Conservation (phyloP, 139 green algal genomes). For the Chlamydomonas applanata region DNA sequence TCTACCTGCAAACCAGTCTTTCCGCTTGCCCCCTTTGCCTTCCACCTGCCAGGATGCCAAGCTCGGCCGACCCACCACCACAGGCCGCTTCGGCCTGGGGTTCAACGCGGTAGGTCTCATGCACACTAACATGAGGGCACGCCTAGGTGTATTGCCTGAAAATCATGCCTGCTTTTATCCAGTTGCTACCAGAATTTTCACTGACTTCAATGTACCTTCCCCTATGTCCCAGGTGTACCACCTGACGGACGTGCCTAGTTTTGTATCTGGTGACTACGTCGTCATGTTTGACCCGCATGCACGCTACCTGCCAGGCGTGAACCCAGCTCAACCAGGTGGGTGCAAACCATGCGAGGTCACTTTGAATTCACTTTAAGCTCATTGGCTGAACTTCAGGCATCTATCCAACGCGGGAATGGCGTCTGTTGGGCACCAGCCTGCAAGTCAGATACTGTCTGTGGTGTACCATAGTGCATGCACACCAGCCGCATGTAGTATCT, state of each 20-base stretch:
- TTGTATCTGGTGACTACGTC: conserved; percentile 70
- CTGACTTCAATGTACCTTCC: background rate
- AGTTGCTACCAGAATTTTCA: background rate
- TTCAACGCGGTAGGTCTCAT: conserved; percentile 66
- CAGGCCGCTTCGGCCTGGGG: conserved; percentile 61
- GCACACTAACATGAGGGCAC: background rate
- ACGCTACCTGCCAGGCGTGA: conserved; percentile 42
- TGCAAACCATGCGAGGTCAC: too few relatives aligned
- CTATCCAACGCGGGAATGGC: too few relatives aligned
- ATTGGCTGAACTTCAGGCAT: too few relatives aligned
- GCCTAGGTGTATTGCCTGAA: background rate
- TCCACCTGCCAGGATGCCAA: conserved; percentile 65
- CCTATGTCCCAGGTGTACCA: conserved; percentile 54
- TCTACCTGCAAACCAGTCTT: too few relatives aligned
- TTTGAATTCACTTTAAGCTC: too few relatives aligned
- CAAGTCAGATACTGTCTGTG: too few relatives aligned
- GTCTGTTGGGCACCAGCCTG: too few relatives aligned
- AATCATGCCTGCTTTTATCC: background rate
- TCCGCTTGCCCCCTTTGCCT: too few relatives aligned
- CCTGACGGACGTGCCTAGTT: conserved; percentile 74
- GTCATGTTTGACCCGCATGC: conserved; percentile 83
- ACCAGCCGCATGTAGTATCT: too few relatives aligned
- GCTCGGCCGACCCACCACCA: conserved; percentile 46
- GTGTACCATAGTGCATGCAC: too few relatives aligned
- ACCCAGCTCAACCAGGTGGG: conserved; percentile 42